Evolutionary conservation across 2,329 filamentous ascomycete species (phyloP).

Genomic region (Cladosporium halotolerans): DNA sequence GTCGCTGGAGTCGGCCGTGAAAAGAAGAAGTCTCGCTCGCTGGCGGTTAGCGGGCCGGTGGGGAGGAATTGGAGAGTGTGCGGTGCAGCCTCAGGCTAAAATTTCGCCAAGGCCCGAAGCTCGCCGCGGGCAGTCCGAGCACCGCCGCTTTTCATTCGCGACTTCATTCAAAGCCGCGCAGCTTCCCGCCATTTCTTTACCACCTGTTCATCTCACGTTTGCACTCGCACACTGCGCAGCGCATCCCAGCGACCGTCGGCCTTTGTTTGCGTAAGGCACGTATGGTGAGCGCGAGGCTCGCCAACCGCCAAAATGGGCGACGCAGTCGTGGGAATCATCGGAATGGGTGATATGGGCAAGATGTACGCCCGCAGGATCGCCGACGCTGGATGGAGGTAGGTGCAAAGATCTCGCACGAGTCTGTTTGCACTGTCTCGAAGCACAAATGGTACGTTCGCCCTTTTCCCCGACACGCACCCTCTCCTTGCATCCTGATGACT

Average conservation of each 20-base stretch:
- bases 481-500: slow-evolving; percentile 74
- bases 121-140: slow-evolving; percentile 4
- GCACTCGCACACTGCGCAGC: neutral
- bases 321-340: slow-evolving; percentile 86
- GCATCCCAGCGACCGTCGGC: neutral
- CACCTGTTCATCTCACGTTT: neutral
- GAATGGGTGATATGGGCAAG: slow-evolving; percentile 99
- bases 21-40: slow-evolving; percentile 3
- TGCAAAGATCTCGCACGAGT: slow-evolving; percentile 13
- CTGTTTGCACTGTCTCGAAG: slow-evolving; percentile 8
- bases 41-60: neutral
- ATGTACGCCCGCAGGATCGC: slow-evolving; percentile 92
- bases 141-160: slow-evolving; percentile 5
- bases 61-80: slow-evolving; percentile 8
- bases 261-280: neutral
- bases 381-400: slow-evolving; percentile 94
- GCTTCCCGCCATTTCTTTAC: neutral
- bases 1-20: slow-evolving; percentile 8
- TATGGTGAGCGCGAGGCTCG: slow-evolving; percentile 6
- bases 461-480: slow-evolving; percentile 12
- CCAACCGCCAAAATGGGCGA: slow-evolving; percentile 48
- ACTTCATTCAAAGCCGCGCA: slow-evolving; percentile 4
- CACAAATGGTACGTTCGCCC: slow-evolving; percentile 31
- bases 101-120: neutral
- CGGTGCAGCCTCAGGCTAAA: neutral